Evolutionary conservation across 2,329 filamentous ascomycete species (phyloP).

Genomic region (Periconia sp.): DNA sequence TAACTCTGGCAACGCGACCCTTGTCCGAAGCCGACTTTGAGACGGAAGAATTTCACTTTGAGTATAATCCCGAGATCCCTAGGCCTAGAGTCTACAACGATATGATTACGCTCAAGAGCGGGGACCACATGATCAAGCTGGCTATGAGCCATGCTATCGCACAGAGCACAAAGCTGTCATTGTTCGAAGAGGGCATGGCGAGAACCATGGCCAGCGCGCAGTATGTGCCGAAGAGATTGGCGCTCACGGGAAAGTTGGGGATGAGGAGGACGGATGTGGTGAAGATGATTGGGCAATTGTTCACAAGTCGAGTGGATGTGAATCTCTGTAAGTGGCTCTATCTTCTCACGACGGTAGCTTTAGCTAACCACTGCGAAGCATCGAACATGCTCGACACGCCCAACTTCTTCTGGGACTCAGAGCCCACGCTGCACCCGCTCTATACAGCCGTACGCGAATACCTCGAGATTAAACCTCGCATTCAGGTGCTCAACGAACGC

Average conservation of each 20-base stretch:
- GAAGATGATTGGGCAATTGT: slow-evolving; percentile 85
- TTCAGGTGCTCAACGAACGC: slow-evolving; percentile 95
- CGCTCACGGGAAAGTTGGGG: slow-evolving; percentile 85
- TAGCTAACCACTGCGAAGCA: slow-evolving; percentile 57
- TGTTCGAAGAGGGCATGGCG: slow-evolving; percentile 96
- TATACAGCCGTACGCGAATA: slow-evolving; percentile 96
- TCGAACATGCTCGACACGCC: slow-evolving; percentile 96
- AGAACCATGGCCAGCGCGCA: slow-evolving; percentile 93
- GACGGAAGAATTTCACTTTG: slow-evolving; percentile 98
- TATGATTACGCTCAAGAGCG: slow-evolving; percentile 95
- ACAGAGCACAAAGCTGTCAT: slow-evolving; percentile 93
- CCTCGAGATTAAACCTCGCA: slow-evolving; percentile 93
- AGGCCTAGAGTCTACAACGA: slow-evolving; percentile 96
- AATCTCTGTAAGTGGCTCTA: slow-evolving; percentile 81
- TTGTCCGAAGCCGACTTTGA: slow-evolving; percentile 91
- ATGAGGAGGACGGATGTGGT: slow-evolving; percentile 94
- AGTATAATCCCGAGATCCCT: slow-evolving; percentile 86
- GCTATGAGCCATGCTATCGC: slow-evolving; percentile 97
- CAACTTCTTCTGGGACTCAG: slow-evolving; percentile 98
- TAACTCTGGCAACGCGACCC: slow-evolving; percentile 77
- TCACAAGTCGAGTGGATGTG: slow-evolving; percentile 94
- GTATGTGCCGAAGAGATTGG: slow-evolving; percentile 86
- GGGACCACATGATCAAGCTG: slow-evolving; percentile 98
- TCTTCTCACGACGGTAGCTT: slow-evolving; percentile 6
- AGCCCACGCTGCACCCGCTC: slow-evolving; percentile 91